Conservation (phyloP, 495 filamentous ascomycete species). For the Cenococcum geophilum region DNA sequence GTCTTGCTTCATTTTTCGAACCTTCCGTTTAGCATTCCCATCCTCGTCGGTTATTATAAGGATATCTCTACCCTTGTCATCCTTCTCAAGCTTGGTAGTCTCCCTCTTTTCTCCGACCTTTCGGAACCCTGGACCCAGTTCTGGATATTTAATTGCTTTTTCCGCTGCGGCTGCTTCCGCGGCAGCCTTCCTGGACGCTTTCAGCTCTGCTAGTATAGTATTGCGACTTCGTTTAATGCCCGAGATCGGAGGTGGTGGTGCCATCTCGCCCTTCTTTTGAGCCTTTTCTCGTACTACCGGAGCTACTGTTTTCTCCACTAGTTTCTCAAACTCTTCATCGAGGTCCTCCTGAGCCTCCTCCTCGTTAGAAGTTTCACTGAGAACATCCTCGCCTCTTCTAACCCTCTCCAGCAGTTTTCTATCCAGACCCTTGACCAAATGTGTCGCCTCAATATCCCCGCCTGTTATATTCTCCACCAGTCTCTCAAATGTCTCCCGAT, state of each 20-base stretch:
- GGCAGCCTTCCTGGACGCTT: conserved; percentile 58
- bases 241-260: conserved; percentile 50
- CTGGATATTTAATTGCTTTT: conserved; percentile 46
- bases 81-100: conserved; percentile 66
- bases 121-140: conserved; percentile 71
- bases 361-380: conserved; percentile 13
- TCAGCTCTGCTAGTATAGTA: conserved; percentile 77
- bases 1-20: conserved; percentile 49
- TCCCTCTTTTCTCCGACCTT: conserved; percentile 64
- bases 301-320: conserved; percentile 58
- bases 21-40: conserved; percentile 82
- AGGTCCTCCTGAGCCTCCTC: conserved; percentile 33
- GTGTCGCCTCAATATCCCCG: conserved; percentile 70
- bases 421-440: conserved; percentile 89
- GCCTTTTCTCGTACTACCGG: conserved; percentile 52
- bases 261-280: conserved; percentile 73
- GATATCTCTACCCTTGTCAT: conserved; percentile 71
- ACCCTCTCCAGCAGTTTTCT: conserved; percentile 70
- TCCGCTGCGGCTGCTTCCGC: conserved; percentile 51
- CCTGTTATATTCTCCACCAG: conserved; percentile 71
- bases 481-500: conserved; percentile 64
- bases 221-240: conserved; percentile 70
- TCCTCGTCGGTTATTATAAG: conserved; percentile 80
- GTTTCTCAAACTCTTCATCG: conserved; percentile 72
- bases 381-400: conserved; percentile 44